Evolutionary conservation across 371 early-diverging fungal species (phyloP), one percentile per base, ranked within the genome.

Genomic region (Massospora cicadina): DNA sequence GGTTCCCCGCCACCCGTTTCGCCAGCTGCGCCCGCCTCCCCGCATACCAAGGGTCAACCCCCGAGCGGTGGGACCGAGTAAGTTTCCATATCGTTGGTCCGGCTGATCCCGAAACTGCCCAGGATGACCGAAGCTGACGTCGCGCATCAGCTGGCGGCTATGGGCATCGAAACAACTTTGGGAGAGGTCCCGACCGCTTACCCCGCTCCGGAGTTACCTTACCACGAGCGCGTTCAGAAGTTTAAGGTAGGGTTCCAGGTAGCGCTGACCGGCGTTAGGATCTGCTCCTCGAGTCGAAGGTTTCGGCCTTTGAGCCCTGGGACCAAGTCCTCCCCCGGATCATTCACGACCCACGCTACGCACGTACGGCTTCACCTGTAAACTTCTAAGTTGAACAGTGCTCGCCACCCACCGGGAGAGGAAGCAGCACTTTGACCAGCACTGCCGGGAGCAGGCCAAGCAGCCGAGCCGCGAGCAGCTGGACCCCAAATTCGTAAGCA

Each of bases 271-370:
- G 17, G 10, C 5, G 5, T 10, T 17, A 67, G 67, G 30, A 58
- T 24, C 54, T 67, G 1, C 54, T 67, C 23, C 59, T 32, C 17
- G 67, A 67, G 59, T 58, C 64, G 67, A 64, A 67, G 31, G 63
- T 67, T 17, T 67, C 67, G n/a, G 64, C 67, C 28, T 67, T 64
- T 57, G 64, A 63, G 1, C 54, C 59, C n/a, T 67, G 67, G 67
- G 67, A 67, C 33, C 63, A 67, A 58, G 67, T 64, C 58, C 28
- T 67, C 25, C 67, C 67, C n/a, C 56, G 63, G 54, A 67, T 67
- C 26, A 67, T 67, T 31, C 67, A 67, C 54, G 67, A 67, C 30
- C 53, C 65, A 23, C 54, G 67, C 63, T 67, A 62, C 53, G 64
- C 58, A 64, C 56, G 67, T 67, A 65, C n/a, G 13, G 67, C 43